Conservation (phyloP, 805 yeast species). For the Saccharomycopsis sp. region DNA sequence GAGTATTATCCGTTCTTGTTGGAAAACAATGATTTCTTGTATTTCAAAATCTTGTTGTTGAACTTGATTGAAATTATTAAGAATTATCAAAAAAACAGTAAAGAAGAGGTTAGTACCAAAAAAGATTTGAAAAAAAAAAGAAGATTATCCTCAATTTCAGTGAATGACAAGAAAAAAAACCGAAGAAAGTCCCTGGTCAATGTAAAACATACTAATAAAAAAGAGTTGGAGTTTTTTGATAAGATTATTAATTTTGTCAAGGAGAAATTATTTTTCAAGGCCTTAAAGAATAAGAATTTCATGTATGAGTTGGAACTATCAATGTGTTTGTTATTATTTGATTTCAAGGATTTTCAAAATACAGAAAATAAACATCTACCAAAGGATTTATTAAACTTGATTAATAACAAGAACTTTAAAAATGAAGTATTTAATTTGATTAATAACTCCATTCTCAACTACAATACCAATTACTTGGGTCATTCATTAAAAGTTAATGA, state of each 20-base stretch:
- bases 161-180: slow-evolving; percentile 4
- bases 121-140: slow-evolving; percentile 6
- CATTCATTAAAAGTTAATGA: too few relatives aligned
- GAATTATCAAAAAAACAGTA: slow-evolving; percentile 27
- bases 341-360: slow-evolving; percentile 19
- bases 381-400: slow-evolving; percentile 55
- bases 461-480: slow-evolving; percentile 16
- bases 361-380: slow-evolving; percentile 52
- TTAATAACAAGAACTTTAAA: slow-evolving; percentile 53
- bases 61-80: slow-evolving; percentile 77
- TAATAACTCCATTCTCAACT: slow-evolving; percentile 15
- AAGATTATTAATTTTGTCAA: slow-evolving; percentile 49
- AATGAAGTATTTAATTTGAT: slow-evolving; percentile 17
- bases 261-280: slow-evolving; percentile 50
- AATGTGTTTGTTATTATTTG: slow-evolving; percentile 61
- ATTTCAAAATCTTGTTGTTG: slow-evolving; percentile 62
- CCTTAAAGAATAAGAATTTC: slow-evolving; percentile 45
- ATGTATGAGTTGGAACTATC: slow-evolving; percentile 70
- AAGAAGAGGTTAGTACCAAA: not conserved
- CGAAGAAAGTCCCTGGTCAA: slow-evolving; percentile 13
- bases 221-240: slow-evolving; percentile 40
- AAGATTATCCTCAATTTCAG: slow-evolving; percentile 8
- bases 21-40: slow-evolving; percentile 52
- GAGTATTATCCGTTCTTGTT: slow-evolving; percentile 52
- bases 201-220: slow-evolving; percentile 15